Evolutionary conservation across 2,329 filamentous ascomycete genomes (phyloP).

Genomic region (Botrytis fabae): DNA sequence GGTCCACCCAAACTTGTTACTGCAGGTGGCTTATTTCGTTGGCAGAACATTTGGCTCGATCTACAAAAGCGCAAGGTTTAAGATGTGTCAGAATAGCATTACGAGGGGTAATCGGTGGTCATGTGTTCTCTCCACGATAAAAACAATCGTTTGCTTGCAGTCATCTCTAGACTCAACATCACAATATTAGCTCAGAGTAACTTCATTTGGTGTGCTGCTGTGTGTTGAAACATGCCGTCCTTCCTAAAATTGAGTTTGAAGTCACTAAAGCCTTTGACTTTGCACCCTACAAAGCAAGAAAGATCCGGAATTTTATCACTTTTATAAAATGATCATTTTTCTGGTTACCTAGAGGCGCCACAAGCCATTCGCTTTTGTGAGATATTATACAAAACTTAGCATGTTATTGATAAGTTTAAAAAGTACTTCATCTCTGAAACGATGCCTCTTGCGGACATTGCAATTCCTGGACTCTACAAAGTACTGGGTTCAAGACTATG

Average conservation of each 20-base stretch:
- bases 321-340: too few species aligned
- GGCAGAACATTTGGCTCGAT: slow-evolving; percentile 8
- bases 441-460: too few species aligned
- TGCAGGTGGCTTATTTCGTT: slow-evolving; percentile 1
- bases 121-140: too few species aligned
- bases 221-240: neutral
- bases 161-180: neutral
- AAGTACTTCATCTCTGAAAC: too few species aligned
- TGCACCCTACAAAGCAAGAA: neutral
- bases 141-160: neutral
- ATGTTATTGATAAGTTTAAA: too few species aligned
- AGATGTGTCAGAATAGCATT: neutral
- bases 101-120: neutral
- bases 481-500: too few species aligned
- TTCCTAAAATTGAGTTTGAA: neutral
- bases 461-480: too few species aligned
- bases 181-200: neutral
- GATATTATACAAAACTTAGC: too few species aligned
- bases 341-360: too few species aligned
- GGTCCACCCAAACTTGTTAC: neutral
- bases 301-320: neutral
- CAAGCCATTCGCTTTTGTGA: too few species aligned
- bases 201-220: neutral
- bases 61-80: neutral
- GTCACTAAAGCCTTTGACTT: neutral